phyloP scores from a whole-genome alignment of 2,329 filamentous ascomycete species.

The Xylariomycetidae sp. region DNA sequence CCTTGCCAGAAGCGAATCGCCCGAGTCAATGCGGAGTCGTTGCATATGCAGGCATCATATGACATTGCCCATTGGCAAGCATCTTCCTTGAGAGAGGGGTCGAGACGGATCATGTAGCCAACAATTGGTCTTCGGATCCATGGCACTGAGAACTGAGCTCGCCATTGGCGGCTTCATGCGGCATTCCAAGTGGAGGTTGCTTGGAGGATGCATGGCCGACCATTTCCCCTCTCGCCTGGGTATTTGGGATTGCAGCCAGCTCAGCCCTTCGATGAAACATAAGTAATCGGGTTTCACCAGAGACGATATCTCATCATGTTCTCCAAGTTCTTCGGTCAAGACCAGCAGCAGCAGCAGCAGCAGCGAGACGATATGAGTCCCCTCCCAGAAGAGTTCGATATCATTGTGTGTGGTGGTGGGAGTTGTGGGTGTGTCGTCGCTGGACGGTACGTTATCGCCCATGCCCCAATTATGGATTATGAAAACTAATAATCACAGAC shows the following conservation, averaged over 20 bases:
- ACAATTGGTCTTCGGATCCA: slow-evolving; percentile 9
- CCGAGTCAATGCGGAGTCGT: slow-evolving; percentile 14
- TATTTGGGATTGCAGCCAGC: slow-evolving; percentile 16
- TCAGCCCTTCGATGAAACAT: slow-evolving; percentile 13
- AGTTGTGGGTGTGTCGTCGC: slow-evolving; percentile 59
- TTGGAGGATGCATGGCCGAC: slow-evolving; percentile 8
- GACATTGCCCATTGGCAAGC: slow-evolving; percentile 17
- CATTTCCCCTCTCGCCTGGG: slow-evolving; percentile 16
- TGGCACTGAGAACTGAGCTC: slow-evolving; percentile 3
- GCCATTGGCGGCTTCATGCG: slow-evolving; percentile 16
- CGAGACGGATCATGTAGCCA: slow-evolving; percentile 9
- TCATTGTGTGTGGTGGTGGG: slow-evolving; percentile 73
- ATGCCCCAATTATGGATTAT: not conserved
- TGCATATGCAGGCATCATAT: slow-evolving; percentile 22
- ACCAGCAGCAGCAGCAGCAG: slow-evolving; percentile 8
- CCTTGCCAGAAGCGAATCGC: slow-evolving; percentile 8
- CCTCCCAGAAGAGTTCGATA: slow-evolving; percentile 73
- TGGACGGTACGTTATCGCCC: slow-evolving; percentile 41
- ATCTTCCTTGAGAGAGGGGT: slow-evolving; percentile 14
- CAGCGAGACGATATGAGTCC: slow-evolving; percentile 26
- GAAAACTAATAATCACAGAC: slow-evolving; percentile 40
- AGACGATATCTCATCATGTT: slow-evolving; percentile 10
- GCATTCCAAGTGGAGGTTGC: slow-evolving; percentile 5
- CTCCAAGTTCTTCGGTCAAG: slow-evolving; percentile 13
- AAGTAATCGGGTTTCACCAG: slow-evolving; percentile 14